Evolutionary conservation across 2,329 filamentous ascomycete species (phyloP).

Genomic region (Tolypocladium capitatum): DNA sequence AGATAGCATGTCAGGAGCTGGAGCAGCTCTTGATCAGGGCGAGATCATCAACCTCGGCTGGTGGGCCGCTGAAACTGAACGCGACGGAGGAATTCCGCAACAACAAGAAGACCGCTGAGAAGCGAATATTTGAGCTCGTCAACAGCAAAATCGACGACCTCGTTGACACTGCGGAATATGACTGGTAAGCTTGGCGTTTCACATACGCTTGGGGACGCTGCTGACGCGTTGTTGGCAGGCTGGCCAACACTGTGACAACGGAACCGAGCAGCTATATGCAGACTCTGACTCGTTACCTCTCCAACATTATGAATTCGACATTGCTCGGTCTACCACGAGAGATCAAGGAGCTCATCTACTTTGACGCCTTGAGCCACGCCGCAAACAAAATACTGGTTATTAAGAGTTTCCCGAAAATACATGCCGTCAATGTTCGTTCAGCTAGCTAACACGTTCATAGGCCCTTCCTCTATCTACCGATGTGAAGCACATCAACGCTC

Average conservation of each 20-base stretch:
- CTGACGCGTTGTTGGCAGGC: constrained; percentile 21
- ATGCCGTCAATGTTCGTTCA: not conserved
- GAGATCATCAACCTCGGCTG: constrained; percentile 66
- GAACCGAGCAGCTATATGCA: constrained; percentile 92
- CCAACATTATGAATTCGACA: constrained; percentile 93
- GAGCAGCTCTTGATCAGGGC: constrained; percentile 77
- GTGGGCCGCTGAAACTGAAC: constrained; percentile 63
- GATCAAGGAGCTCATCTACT: constrained; percentile 97
- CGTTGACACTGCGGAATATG: constrained; percentile 93
- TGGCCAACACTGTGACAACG: constrained; percentile 40
- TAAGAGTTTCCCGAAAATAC: not conserved
- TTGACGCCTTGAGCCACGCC: constrained; percentile 86
- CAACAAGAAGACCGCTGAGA: constrained; percentile 92
- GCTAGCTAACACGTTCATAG: constrained; percentile 23
- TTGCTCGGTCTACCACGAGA: constrained; percentile 84
- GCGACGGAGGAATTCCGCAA: constrained; percentile 78
- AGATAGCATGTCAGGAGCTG: constrained; percentile 79
- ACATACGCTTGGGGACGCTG: not conserved
- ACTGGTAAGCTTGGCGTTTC: constrained; percentile 46
- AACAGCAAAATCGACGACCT: constrained; percentile 98
- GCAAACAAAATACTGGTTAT: constrained; percentile 69
- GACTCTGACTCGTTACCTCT: constrained; percentile 81
- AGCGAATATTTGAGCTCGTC: constrained; percentile 94
- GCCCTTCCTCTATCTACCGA: constrained; percentile 63
- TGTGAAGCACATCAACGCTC: constrained; percentile 76